A percentile compares a stretch with the other conserved stretches of the same genome.
These are phyloP conservation scores for Amanita phalloides DNA, from an alignment of 768 basidiomycete species.

Conservation along the genomic window DNA sequence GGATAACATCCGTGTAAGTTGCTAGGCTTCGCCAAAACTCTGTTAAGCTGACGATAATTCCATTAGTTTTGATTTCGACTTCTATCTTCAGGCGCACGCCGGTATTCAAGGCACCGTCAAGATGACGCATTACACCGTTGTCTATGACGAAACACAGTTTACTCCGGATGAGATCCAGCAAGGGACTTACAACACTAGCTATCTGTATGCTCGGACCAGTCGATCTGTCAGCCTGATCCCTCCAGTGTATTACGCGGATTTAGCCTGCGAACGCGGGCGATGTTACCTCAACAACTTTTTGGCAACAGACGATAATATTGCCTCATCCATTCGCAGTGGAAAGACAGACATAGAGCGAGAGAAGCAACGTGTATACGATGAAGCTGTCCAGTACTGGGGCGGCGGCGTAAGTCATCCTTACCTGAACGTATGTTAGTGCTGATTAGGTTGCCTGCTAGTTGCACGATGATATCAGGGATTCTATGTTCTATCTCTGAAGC, in stretches of 20 bases:
- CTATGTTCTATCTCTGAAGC: conserved; percentile 72
- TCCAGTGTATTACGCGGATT: conserved; percentile 72
- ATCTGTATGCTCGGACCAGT: conserved; percentile 75
- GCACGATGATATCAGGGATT: conserved; percentile 43
- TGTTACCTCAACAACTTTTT: conserved; percentile 69
- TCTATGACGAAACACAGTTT: conserved; percentile 70
- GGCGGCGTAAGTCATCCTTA: conserved; percentile 28
- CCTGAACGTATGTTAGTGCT: background rate
- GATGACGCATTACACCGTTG: conserved; percentile 69
- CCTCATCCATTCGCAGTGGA: conserved; percentile 17
- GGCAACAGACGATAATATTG: conserved; percentile 34
- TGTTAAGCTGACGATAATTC: conserved; percentile 10
- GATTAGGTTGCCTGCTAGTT: conserved; percentile 21
- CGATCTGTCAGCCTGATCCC: conserved; percentile 77
- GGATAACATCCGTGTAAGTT: conserved; percentile 57
- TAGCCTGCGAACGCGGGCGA: conserved; percentile 73
- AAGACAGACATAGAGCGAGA: conserved; percentile 27
- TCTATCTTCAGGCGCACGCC: conserved; percentile 64
- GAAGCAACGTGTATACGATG: conserved; percentile 26
- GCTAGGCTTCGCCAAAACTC: background rate
- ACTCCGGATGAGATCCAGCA: conserved; percentile 64
- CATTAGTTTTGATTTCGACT: conserved; percentile 50
- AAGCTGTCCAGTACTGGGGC: conserved; percentile 41
- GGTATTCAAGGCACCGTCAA: conserved; percentile 64
- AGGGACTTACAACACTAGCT: conserved; percentile 58